Conservation (phyloP, 1,284 basidiomycete species). For the Macrocybe sp. region DNA sequence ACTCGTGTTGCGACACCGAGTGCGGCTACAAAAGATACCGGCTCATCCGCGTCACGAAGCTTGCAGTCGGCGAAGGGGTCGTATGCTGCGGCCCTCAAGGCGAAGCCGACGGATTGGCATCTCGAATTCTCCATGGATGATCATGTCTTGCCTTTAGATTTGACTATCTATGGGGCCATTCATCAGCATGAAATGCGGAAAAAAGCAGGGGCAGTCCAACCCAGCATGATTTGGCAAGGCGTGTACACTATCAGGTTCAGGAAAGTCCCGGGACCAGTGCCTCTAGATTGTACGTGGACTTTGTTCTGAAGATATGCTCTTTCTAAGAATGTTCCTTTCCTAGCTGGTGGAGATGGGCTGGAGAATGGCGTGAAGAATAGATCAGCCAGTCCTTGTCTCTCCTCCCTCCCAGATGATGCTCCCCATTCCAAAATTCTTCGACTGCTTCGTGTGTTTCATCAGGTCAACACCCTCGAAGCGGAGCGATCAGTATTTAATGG, state of each 20-base stretch:
- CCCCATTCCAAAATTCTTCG: conserved; percentile 90
- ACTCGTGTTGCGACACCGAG: conserved; percentile 90
- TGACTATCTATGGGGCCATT: conserved; percentile 95
- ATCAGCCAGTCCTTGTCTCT: conserved; percentile 56
- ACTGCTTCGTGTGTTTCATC: conserved; percentile 84
- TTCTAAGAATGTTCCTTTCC: neutral
- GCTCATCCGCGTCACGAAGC: conserved; percentile 29
- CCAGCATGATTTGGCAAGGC: conserved; percentile 82
- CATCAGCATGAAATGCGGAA: conserved; percentile 83
- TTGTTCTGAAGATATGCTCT: conserved; percentile 1
- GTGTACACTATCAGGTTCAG: conserved; percentile 90
- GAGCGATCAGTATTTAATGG: conserved; percentile 48
- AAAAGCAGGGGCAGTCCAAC: conserved; percentile 53
- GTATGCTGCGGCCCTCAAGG: conserved; percentile 91
- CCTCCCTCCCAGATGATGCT: conserved; percentile 81
- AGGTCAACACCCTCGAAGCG: conserved; percentile 62
- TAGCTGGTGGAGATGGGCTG: conserved; percentile 34
- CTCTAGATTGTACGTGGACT: conserved; percentile 48
- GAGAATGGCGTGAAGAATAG: conserved; percentile 46
- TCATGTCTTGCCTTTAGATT: conserved; percentile 74
- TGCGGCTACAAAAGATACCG: conserved; percentile 34
- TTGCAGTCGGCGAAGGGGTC: conserved; percentile 57
- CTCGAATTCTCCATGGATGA: conserved; percentile 93
- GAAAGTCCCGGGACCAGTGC: conserved; percentile 83
- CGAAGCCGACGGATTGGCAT: conserved; percentile 94